These are phyloP conservation scores for Aspergillus ellipticus DNA, from an alignment of 495 filamentous ascomycete genomes.

Conservation along the genomic window DNA sequence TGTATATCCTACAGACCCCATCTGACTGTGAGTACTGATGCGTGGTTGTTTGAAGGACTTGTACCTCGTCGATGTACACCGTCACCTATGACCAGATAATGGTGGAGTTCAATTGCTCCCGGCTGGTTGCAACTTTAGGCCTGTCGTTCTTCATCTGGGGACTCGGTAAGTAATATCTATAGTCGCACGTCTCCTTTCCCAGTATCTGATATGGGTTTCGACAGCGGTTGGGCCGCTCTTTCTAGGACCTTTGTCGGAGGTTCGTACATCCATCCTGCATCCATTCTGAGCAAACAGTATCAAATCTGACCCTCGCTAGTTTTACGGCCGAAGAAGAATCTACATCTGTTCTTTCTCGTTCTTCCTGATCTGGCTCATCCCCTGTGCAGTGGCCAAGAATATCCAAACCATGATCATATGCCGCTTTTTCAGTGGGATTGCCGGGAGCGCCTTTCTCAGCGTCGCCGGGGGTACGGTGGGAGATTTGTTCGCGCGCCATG, in stretches of 20 bases:
- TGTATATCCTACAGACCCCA: conserved; percentile 30
- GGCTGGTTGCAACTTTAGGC: conserved; percentile 72
- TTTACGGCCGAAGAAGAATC: conserved; percentile 83
- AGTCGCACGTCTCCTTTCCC: not conserved
- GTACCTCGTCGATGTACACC: conserved; percentile 85
- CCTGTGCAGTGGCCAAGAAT: conserved; percentile 81
- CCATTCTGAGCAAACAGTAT: not conserved
- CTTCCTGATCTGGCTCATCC: conserved; percentile 84
- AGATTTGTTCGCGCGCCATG: conserved; percentile 74
- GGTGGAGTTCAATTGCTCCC: conserved; percentile 65
- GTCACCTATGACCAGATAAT: conserved; percentile 80
- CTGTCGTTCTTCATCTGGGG: conserved; percentile 78
- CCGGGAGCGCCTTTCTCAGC: conserved; percentile 82
- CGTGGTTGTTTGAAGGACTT: conserved; percentile 56
- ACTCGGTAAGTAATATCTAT: conserved; percentile 32
- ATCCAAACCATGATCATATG: conserved; percentile 76
- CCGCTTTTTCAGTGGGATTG: conserved; percentile 81
- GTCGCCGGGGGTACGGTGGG: conserved; percentile 91
- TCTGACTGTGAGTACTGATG: conserved; percentile 2
- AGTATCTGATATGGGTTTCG: conserved; percentile 4
- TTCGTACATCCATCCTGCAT: conserved; percentile 13
- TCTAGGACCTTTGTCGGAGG: conserved; percentile 61
- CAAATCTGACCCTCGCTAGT: conserved; percentile 52
- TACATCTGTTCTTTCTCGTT: conserved; percentile 74
- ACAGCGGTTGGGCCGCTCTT: conserved; percentile 69